phyloP scores from a whole-genome alignment of 345 rosid species.

The Acer saccharum region DNA sequence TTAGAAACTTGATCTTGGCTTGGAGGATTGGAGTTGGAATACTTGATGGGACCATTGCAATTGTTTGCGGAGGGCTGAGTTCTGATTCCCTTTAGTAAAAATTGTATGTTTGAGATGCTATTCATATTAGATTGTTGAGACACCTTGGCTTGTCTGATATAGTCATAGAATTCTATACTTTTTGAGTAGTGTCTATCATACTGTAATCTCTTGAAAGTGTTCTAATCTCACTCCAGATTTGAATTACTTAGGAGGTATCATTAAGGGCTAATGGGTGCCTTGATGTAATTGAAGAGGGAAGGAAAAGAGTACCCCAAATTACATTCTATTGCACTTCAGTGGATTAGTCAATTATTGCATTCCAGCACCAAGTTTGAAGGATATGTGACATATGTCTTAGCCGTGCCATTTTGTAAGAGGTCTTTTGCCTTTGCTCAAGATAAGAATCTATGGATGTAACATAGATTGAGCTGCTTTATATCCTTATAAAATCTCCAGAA shows the following conservation, averaged over 20 bases:
- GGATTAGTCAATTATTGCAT: neutral
- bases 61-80: neutral
- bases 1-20: neutral
- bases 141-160: neutral
- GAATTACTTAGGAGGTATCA: neutral
- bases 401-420: neutral
- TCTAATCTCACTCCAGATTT: neutral
- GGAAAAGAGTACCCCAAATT: neutral
- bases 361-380: neutral
- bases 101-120: neutral
- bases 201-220: neutral
- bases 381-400: neutral
- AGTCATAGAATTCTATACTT: neutral
- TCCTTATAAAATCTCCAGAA: neutral
- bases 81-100: conserved; percentile 2
- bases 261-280: neutral
- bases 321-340: neutral
- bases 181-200: neutral
- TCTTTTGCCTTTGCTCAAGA: neutral
- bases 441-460: neutral
- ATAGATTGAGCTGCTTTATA: neutral
- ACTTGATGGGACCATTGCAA: neutral
- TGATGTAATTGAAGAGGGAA: neutral
- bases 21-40: neutral
- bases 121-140: neutral